Base-by-base conservation (phyloP, 139 green algal species). In the Nannochloris sp. region DNA sequence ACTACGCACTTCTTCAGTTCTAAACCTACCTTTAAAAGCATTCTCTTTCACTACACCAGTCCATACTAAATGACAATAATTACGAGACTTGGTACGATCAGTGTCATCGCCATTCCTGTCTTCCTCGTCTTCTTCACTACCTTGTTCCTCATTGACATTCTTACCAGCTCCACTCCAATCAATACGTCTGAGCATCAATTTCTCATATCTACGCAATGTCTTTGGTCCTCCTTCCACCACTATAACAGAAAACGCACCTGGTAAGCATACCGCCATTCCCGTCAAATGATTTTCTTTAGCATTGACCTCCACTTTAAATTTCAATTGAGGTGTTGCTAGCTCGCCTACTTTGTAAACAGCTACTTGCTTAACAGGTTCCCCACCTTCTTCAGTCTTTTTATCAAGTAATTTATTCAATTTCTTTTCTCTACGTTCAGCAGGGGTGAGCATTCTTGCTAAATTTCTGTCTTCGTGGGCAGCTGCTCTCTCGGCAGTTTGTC, bases 391-490 rank as follows among this genome's bases (percentile, higher is more conserved):
- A 38, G 9, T 60, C 8, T 54, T 60, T 24, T 75, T 67, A 31
- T 82, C 88, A 38, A 97, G 84, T 75, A 99, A 74, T 77, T 96
- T 97, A 27, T 72, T 70, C 54, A 93, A 53, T 80, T 97, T 98
- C 80, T 99, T 99, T 39, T 95, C 89, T 30, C 79, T 78, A 13
- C 72, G 62, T 78, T 99, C 93, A 5, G 85, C 83, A 1, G 92
- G 90, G 19, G 92, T 98, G 13, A 99, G 82, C 87, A 89, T 96
- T 54, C 90, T 76, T 0, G 91, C 85, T 23, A 96, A 74, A 77
- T 99, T 99, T 46, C 94, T 79, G 73, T 98, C 93, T 15, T 95
- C 87, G 75, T 99, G 93, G 6, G 92, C 92, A 53, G 81, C 74
- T 44, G 87, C 73, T 0, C 87, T 75, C 80, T 96, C 90, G 12